Conservation (phyloP, 495 filamentous ascomycete species). For the Stereocaulon alpinum region DNA sequence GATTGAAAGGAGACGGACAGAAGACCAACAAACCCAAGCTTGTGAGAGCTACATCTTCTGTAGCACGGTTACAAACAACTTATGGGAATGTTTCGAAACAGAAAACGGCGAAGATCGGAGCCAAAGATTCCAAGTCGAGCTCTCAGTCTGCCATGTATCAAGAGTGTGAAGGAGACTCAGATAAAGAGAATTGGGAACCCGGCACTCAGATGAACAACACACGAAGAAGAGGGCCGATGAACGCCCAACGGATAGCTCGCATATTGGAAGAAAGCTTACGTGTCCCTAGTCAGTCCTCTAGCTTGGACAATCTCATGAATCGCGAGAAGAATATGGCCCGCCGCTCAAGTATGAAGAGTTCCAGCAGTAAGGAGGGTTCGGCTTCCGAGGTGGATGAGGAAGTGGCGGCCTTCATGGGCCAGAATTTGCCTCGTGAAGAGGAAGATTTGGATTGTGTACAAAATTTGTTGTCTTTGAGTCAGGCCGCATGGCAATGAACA, state of each 20-base stretch:
- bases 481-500: constrained; percentile 49
- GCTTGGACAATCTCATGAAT: constrained; percentile 12
- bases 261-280: constrained; percentile 38
- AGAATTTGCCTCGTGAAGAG: constrained; percentile 48
- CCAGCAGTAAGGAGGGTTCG: constrained; percentile 22
- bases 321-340: background rate
- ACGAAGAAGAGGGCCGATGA: constrained; percentile 17
- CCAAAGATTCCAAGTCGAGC: constrained; percentile 22
- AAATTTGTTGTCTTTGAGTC: constrained; percentile 62
- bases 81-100: constrained; percentile 14
- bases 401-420: constrained; percentile 59
- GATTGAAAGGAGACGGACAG: constrained; percentile 30
- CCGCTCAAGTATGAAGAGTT: background rate
- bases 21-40: constrained; percentile 55
- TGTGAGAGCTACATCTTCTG: constrained; percentile 50
- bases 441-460: constrained; percentile 72
- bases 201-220: constrained; percentile 36
- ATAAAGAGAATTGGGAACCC: constrained; percentile 88
- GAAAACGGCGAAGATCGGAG: constrained; percentile 5
- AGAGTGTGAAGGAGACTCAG: constrained; percentile 58
- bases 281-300: constrained; percentile 22
- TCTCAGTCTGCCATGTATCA: constrained; percentile 24
- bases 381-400: constrained; percentile 42
- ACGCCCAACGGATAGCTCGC: background rate
- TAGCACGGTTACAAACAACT: constrained; percentile 53